Base-by-base conservation (phyloP, 768 basidiomycete genomes). In the Lentinus brumalis region DNA sequence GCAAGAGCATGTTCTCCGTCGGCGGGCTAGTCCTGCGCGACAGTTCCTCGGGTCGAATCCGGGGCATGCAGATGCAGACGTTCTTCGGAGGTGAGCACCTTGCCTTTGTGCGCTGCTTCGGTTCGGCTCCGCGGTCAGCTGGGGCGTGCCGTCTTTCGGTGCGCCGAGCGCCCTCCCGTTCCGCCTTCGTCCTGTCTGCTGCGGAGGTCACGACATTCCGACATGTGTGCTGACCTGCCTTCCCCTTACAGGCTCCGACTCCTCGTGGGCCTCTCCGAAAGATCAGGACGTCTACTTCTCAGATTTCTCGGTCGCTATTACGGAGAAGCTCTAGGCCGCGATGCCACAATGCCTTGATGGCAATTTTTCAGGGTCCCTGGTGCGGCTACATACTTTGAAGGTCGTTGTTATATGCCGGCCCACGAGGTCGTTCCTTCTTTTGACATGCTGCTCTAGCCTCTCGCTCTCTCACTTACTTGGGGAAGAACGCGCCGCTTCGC, bases 1-100 rank as follows among this genome's bases (percentile, higher is more conserved):
- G 89, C 21, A 71, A 83, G 75, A 86, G 84, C 66, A 84, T 87
- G 52, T 78, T 91, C 70, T 81, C 77, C 57, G 80, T 86, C 38
- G 67, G 64, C 15, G 85, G 84, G 12, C 75, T 91, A 18, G 78
- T 83, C 55, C 75, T 91, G 21, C 75, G 84, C 50, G 78, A 82
- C 59, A 76, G 76, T 58, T 71, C 68, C 35, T 72, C 75, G 1
- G 83, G 85, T 31, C 78, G 77, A 60, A 82, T 91, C 68, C 79
- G 84, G 38, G 89, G 90, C n/a, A 83, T 89, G 57, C 84, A 85
- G 71, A 82, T 86, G 78, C 86, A 91, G 75, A 87, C 88, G n/a
- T 91, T 91, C 82, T 91, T 92, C 65, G 88, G 88, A 53, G 87
- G 85, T 82, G 68, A 61, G 77, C 73, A 63, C 21, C 16, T 15